A percentile compares a stretch with the other conserved stretches of the same genome.
Conservation (phyloP, 768 basidiomycete genomes). For the Leccinum arenicola region DNA sequence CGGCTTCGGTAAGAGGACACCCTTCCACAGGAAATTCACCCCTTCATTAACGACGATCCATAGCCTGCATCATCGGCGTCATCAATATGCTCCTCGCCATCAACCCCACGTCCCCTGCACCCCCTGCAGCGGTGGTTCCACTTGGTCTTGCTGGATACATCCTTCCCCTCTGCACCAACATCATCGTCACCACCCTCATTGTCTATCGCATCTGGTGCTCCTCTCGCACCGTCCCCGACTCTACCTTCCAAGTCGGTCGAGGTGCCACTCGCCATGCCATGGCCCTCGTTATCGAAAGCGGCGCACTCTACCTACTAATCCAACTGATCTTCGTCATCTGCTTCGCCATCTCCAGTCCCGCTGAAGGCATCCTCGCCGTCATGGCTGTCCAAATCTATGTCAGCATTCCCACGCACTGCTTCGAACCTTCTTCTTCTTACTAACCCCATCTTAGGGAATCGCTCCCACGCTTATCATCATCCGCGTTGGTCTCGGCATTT, state of each 20-base stretch:
- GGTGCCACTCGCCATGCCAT: conserved; percentile 27
- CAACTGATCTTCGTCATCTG: conserved; percentile 42
- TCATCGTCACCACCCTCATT: conserved; percentile 42
- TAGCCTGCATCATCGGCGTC: conserved; percentile 32
- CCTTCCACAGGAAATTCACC: neutral
- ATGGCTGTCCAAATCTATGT: conserved; percentile 42
- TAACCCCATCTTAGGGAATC: conserved; percentile 26
- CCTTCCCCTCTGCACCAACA: conserved; percentile 41
- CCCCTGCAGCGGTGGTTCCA: conserved; percentile 35
- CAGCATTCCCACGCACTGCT: conserved; percentile 7
- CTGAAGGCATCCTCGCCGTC: conserved; percentile 36
- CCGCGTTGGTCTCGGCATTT: conserved; percentile 32
- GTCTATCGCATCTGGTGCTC: conserved; percentile 37
- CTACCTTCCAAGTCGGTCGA: conserved; percentile 10
- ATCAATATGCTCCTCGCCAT: conserved; percentile 28
- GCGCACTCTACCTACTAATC: conserved; percentile 36
- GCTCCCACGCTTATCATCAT: conserved; percentile 37
- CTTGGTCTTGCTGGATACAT: conserved; percentile 35
- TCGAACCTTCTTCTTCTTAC: neutral
- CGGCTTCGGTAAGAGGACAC: conserved; percentile 32
- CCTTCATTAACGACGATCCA: neutral
- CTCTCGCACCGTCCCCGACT: conserved; percentile 12
- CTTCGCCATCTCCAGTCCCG: conserved; percentile 32
- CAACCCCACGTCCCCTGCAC: conserved; percentile 30
- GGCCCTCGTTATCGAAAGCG: conserved; percentile 39